Evolutionary conservation across 768 basidiomycete genomes (phyloP).

Genomic region (Suillus subaureus): DNA sequence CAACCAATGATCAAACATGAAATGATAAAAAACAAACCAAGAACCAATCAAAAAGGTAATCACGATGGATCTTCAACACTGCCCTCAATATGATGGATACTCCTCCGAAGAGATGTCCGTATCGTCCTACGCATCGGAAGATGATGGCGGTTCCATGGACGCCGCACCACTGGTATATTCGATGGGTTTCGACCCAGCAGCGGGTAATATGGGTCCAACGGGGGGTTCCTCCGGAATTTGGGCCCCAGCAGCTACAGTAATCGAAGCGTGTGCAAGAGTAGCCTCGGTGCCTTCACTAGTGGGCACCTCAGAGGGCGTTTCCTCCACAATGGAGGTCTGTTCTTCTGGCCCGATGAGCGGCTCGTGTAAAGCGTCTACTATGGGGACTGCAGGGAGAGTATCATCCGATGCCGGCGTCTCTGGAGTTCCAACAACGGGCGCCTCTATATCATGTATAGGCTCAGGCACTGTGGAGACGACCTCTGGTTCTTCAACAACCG

Average conservation of each 20-base stretch:
- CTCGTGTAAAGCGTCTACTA: conserved; percentile 10
- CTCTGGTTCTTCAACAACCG: conserved; percentile 1
- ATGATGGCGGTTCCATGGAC: neutral
- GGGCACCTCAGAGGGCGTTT: neutral
- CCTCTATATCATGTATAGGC: neutral
- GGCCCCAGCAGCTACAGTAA: neutral
- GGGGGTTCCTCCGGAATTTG: neutral
- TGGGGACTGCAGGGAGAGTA: conserved; percentile 5
- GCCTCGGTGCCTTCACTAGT: neutral
- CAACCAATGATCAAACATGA: conserved; percentile 7
- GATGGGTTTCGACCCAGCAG: neutral
- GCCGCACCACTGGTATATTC: neutral
- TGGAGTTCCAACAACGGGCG: neutral
- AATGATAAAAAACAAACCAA: neutral
- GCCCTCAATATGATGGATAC: neutral
- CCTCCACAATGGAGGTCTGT: conserved; percentile 6
- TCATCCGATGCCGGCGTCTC: conserved; percentile 9
- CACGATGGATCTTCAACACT: conserved; percentile 4
- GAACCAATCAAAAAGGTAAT: neutral
- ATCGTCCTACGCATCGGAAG: neutral
- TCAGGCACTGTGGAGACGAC: neutral
- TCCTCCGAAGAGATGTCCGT: conserved; percentile 2
- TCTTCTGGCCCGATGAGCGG: conserved; percentile 7
- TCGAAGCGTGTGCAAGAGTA: conserved; percentile 7
- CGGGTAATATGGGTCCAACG: neutral